Conservation (phyloP, 1,284 basidiomycete genomes). For the Boletellus sp. region DNA sequence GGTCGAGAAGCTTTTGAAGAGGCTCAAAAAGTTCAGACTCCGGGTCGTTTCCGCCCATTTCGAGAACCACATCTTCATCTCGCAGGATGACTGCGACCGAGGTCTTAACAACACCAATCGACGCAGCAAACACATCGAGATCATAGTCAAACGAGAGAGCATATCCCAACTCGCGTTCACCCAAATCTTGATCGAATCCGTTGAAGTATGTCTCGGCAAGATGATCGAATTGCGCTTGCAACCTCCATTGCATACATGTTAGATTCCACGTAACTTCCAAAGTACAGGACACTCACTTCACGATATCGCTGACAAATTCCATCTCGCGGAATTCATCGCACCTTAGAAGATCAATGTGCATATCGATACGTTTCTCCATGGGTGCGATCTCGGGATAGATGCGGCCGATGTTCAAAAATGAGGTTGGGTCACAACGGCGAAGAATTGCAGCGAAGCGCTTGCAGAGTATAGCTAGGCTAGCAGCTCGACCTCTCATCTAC, state of each 20-base stretch:
- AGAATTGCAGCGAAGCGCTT: slow-evolving; percentile 85
- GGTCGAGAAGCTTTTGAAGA: slow-evolving; percentile 76
- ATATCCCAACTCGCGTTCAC: slow-evolving; percentile 85
- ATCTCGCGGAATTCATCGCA: slow-evolving; percentile 89
- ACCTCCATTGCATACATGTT: slow-evolving; percentile 42
- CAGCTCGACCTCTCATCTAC: slow-evolving; percentile 79
- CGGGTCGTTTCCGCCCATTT: slow-evolving; percentile 71
- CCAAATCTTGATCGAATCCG: slow-evolving; percentile 79
- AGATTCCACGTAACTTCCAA: neutral
- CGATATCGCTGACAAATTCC: slow-evolving; percentile 87
- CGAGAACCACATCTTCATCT: slow-evolving; percentile 75
- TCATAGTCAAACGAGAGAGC: slow-evolving; percentile 81
- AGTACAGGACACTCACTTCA: slow-evolving; percentile 55
- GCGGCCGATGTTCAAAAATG: slow-evolving; percentile 81
- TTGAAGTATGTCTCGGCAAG: slow-evolving; percentile 82
- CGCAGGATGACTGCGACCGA: slow-evolving; percentile 68
- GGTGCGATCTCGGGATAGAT: slow-evolving; percentile 82
- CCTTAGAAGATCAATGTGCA: slow-evolving; percentile 81
- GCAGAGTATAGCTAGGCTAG: slow-evolving; percentile 76
- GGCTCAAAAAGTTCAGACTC: slow-evolving; percentile 76
- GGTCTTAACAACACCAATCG: slow-evolving; percentile 84
- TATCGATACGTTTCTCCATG: slow-evolving; percentile 89
- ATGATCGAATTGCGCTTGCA: slow-evolving; percentile 89
- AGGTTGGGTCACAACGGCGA: slow-evolving; percentile 72
- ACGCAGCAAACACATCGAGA: slow-evolving; percentile 88